A percentile compares a stretch with the other conserved stretches of the same genome.
Conservation (phyloP, 208 protist species). For the Kentomonas sorsogonicus region DNA sequence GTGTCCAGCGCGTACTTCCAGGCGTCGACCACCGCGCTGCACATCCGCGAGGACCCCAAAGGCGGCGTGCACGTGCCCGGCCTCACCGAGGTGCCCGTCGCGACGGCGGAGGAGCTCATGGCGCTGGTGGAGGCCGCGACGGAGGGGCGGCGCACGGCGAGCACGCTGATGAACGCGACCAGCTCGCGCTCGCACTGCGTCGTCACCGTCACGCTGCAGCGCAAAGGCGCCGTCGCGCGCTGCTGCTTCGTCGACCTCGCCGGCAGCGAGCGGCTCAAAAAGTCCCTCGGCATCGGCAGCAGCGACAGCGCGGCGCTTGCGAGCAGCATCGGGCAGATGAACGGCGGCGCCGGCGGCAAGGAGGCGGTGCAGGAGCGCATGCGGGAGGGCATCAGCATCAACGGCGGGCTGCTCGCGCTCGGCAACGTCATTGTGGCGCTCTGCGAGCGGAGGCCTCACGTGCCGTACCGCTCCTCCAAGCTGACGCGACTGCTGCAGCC, state of each 20-base stretch:
- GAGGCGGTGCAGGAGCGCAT: slow-evolving; percentile 49
- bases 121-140: slow-evolving; percentile 74
- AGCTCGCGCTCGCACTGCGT: slow-evolving; percentile 92
- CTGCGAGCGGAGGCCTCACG: slow-evolving; percentile 72
- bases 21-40: slow-evolving; percentile 19
- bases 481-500: slow-evolving; percentile 94
- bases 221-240: slow-evolving; percentile 48
- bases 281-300: slow-evolving; percentile 39
- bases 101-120: slow-evolving; percentile 61
- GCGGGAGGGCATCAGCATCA: slow-evolving; percentile 93
- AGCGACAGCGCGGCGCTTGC: background rate
- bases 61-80: slow-evolving; percentile 78
- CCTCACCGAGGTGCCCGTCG: slow-evolving; percentile 61
- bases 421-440: slow-evolving; percentile 93
- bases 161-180: slow-evolving; percentile 90
- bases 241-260: slow-evolving; percentile 94
- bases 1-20: background rate
- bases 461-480: slow-evolving; percentile 94
- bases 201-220: slow-evolving; percentile 82
- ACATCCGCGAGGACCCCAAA: slow-evolving; percentile 83
- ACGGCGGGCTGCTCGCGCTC: slow-evolving; percentile 88
- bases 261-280: slow-evolving; percentile 90
- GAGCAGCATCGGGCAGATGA: background rate
- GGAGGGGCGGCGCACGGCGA: slow-evolving; percentile 85
- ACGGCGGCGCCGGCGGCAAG: background rate